Evolutionary conservation across 768 basidiomycete genomes (phyloP), one percentile per base, ranked within the genome.

Genomic region (Leucogyrophana mollusca): DNA sequence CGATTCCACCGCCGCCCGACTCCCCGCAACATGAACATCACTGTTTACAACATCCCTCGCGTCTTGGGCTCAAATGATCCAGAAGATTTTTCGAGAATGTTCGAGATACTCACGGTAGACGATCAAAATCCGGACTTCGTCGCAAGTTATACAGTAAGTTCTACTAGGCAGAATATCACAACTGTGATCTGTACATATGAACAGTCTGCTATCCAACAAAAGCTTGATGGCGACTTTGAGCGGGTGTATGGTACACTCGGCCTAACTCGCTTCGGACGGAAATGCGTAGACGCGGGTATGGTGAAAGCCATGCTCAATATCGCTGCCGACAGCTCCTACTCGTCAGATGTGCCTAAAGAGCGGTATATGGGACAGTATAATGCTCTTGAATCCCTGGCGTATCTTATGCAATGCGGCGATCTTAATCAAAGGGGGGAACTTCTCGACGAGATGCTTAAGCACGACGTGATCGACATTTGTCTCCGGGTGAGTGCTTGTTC

Each of bases 271-370:
- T 65, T 66, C 30, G 56, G 47, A 25, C 49, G 50, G 17, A 55
- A 56, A 35, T 60, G 59, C 13, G 39, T 60, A 20, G 43, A 55
- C 5, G 43, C 58, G 10, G 66, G 65, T 3, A 59, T 67, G 34
- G 61, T 62, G 13, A 59, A 57, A 35, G 51, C 58, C 3, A 49
- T 66, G 44, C 40, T 65, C 16, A 48, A 48, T 20, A 38, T 67
- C 20, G 47, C 57, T 9, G 58, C 38, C 9, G 50, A 23, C 35
- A 51, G 22, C 47, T 32, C n/a, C 43, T 53, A 24, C 40, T 40
- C 33, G 49, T 44, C 34, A 40, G 45, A 37, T 49, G 45, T 16
- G 11, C 40, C 40, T 4, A 44, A 44, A 18, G 50, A 54, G n/a
- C 41, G 38, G 18, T 47, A 38, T 14, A 49, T 63, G 1, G 50